Evolutionary conservation across 1,139 yeast species (phyloP), one percentile per base, ranked within the genome.

Genomic region (Hyphopichia pseudoburtonii): DNA sequence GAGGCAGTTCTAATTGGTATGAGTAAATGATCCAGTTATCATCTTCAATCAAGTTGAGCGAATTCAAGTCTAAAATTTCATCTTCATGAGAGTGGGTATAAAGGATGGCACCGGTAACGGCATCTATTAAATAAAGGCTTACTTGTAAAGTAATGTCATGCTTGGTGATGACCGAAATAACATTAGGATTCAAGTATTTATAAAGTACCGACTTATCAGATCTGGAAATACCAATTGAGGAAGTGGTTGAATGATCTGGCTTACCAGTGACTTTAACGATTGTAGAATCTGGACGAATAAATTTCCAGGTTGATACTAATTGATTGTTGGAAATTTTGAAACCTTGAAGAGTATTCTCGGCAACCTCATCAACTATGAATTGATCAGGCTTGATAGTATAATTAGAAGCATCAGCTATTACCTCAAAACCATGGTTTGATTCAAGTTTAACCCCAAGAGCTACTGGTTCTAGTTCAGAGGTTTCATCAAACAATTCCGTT

Each of bases 21-120:
- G 92, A 68, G 56, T 86, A 85, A 3, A 86, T 73, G 11, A 88
- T 65, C 88, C 95, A 90, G 58, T 89, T 82, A 54, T 92, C 97
- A 39, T 90, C 94, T 58, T 80, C 74, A 1, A 80, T 67, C 27
- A 87, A 52, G 19, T 73, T 68, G 15, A 87, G 51, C 1, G 77
- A 67, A 2, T 38, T 36, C 5, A 43, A 34, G 33, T 67, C 73
- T 15, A 71, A 51, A 2, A 67, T 60, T 29, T 70, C 74, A 17
- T 57, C 53, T 8, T 67, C 70, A 49, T 74, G 78, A 19, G 59
- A 50, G 16, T 69, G 70, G 2, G 76, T 60, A 50, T 78, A 68
- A 18, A 89, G 62, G 0, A 82, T 44, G 30, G 77, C 71, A 2
- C 97, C 97, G 1, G 86, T 76, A 6, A 84, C 66, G 0, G 81